These are phyloP conservation scores for Mycena haematopus DNA, from an alignment of 768 basidiomycete species.

Conservation along the genomic window DNA sequence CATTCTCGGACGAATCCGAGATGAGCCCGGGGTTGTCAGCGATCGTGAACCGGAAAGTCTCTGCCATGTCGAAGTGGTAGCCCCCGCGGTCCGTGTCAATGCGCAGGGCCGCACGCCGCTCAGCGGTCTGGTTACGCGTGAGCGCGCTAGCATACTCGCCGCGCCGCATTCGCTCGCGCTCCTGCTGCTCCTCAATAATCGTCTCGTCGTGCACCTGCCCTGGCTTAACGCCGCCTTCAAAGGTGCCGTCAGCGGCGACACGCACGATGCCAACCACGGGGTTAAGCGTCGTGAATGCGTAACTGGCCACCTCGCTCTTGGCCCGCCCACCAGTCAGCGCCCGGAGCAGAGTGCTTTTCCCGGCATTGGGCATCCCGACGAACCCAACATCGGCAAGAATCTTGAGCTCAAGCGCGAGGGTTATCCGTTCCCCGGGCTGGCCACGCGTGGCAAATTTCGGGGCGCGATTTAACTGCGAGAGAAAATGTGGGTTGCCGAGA, in stretches of 20 bases:
- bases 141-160: conserved; percentile 57
- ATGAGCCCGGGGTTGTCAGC: conserved; percentile 98
- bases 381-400: conserved; percentile 93
- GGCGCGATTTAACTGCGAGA: conserved; percentile 68
- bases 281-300: conserved; percentile 95
- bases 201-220: conserved; percentile 72
- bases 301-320: conserved; percentile 84
- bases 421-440: conserved; percentile 74
- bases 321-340: conserved; percentile 88
- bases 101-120: conserved; percentile 22
- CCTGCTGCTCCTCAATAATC: conserved; percentile 54
- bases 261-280: conserved; percentile 92
- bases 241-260: conserved; percentile 78
- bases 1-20: conserved; percentile 81
- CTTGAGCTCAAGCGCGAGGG: conserved; percentile 91
- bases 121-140: conserved; percentile 54
- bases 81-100: conserved; percentile 42
- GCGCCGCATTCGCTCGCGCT: conserved; percentile 52
- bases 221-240: conserved; percentile 63
- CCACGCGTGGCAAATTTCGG: conserved; percentile 90
- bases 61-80: conserved; percentile 64
- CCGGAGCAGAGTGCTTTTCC: conserved; percentile 89
- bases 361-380: conserved; percentile 96
- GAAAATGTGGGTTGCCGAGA: conserved; percentile 88
- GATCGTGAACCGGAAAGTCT: conserved; percentile 90